Evolutionary conservation across 2,329 filamentous ascomycete genomes (phyloP).

Genomic region (Colletotrichum plurivorum): DNA sequence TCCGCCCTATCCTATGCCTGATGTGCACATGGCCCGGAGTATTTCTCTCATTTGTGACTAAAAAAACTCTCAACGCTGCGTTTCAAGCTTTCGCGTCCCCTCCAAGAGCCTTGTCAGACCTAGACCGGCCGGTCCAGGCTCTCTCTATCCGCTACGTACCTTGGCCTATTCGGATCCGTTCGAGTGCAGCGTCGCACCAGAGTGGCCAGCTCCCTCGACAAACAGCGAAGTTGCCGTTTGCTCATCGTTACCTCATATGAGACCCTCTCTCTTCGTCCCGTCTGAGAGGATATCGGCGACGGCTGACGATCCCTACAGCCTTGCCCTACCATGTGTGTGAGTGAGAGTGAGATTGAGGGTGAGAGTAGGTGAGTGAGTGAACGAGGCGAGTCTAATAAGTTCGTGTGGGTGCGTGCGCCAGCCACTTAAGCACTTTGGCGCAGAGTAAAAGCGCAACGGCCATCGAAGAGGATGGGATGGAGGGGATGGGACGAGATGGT

Average conservation of each 20-base stretch:
- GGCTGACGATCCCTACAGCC: neutral
- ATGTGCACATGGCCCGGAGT: neutral
- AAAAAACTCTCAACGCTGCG: neutral
- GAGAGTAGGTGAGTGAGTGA: no score
- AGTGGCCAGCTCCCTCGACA: no score
- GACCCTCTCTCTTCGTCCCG: neutral
- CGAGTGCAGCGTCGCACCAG: no score
- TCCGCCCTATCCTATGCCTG: no score
- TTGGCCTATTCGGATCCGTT: no score
- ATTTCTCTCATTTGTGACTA: slow-evolving; percentile 33
- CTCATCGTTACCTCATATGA: slow-evolving; percentile 22
- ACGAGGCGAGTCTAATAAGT: no score
- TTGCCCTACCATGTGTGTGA: neutral
- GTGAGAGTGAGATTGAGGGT: neutral
- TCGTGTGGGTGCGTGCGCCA: neutral
- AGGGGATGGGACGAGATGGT: no score
- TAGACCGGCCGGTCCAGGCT: no score
- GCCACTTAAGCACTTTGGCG: neutral
- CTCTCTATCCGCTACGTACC: no score
- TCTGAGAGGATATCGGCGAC: neutral
- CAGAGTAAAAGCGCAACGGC: no score
- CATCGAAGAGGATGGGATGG: no score
- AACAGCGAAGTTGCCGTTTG: slow-evolving; percentile 2
- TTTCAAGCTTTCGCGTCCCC: neutral
- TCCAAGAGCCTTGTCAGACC: slow-evolving; percentile 11